phyloP scores from a whole-genome alignment of 768 basidiomycete genomes.

The Lentinula guzmanii region DNA sequence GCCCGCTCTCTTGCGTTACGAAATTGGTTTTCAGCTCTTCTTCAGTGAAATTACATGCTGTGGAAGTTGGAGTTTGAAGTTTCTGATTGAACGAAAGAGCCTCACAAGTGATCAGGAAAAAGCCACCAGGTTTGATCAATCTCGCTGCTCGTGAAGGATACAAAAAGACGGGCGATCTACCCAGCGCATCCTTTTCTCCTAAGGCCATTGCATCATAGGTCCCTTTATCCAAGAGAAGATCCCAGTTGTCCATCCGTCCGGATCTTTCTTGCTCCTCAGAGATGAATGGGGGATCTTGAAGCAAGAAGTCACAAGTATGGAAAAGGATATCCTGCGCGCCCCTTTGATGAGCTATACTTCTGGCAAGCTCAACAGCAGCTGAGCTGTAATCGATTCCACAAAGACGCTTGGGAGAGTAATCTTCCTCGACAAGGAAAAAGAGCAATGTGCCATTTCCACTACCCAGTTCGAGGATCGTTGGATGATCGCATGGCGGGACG shows the following conservation, averaged over 20 bases:
- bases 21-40: conserved; percentile 61
- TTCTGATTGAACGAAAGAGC: neutral
- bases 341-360: conserved; percentile 44
- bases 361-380: conserved; percentile 62
- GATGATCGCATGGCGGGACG: conserved; percentile 38
- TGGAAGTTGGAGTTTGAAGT: neutral
- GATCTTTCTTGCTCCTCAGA: conserved; percentile 13
- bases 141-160: conserved; percentile 56
- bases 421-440: conserved; percentile 63
- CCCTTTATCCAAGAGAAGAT: conserved; percentile 80
- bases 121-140: conserved; percentile 59
- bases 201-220: conserved; percentile 84
- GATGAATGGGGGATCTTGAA: conserved; percentile 37
- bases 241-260: conserved; percentile 42
- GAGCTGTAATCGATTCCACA: conserved; percentile 74
- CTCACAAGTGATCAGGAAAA: conserved; percentile 76
- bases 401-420: conserved; percentile 48
- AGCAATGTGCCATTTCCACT: conserved; percentile 76
- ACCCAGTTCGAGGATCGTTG: conserved; percentile 70
- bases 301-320: conserved; percentile 58
- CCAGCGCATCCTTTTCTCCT: conserved; percentile 50
- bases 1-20: conserved; percentile 34
- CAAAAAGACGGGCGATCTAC: conserved; percentile 42
- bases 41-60: conserved; percentile 84
- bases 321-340: conserved; percentile 44